Conservation (phyloP, 768 basidiomycete genomes). For the Hebeloma cylindrosporum region DNA sequence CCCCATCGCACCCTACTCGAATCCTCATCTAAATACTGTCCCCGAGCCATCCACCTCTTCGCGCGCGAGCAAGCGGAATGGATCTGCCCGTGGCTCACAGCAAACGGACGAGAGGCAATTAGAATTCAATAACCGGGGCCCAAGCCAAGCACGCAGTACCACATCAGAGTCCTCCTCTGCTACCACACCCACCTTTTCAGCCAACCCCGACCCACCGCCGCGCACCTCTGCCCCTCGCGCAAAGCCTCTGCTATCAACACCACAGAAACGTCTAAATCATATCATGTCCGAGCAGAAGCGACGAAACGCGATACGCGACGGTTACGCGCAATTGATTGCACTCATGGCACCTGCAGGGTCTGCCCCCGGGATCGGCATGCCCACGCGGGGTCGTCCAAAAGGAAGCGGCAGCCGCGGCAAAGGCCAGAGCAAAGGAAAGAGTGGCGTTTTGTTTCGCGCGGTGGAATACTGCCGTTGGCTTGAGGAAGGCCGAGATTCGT, state of each 20-base stretch:
- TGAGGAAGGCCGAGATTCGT: constrained; percentile 76
- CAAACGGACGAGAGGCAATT: constrained; percentile 21
- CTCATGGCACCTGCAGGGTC: constrained; percentile 78
- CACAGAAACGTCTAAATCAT: constrained; percentile 88
- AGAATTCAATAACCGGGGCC: constrained; percentile 21
- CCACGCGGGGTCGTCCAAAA: constrained; percentile 77
- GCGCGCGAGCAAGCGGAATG: constrained; percentile 29
- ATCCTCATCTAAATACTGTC: constrained; percentile 45
- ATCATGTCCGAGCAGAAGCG: constrained; percentile 95
- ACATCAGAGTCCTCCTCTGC: constrained; percentile 31
- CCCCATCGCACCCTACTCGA: constrained; percentile 42
- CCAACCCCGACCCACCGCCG: constrained; percentile 17
- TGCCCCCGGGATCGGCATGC: constrained; percentile 67
- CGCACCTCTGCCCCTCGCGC: constrained; percentile 30
- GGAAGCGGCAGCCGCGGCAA: constrained; percentile 69
- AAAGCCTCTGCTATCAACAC: constrained; percentile 74
- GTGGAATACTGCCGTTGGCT: constrained; percentile 85
- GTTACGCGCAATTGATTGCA: constrained; percentile 82
- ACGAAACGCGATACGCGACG: constrained; percentile 87
- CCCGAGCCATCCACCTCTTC: constrained; percentile 43
- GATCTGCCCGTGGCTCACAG: constrained; percentile 12
- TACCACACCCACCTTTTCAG: constrained; percentile 21
- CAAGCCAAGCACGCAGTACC: constrained; percentile 26
- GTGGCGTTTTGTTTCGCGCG: constrained; percentile 83
- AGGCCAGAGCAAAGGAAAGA: constrained; percentile 81